phyloP scores from a whole-genome alignment of 352 stramenopile genomes.

The Blastocystis sp. region DNA sequence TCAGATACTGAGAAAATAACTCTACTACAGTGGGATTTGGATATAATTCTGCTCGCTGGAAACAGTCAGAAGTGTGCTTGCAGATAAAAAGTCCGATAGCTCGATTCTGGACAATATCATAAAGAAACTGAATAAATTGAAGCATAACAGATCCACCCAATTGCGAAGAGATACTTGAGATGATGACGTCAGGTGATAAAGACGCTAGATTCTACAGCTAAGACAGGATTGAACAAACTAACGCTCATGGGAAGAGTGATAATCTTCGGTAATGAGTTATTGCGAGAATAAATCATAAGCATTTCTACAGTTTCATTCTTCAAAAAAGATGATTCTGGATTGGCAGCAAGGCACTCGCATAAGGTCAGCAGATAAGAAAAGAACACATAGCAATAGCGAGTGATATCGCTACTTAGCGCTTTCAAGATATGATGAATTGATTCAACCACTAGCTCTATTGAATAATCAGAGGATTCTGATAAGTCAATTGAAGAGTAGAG shows the following conservation, averaged over 20 bases:
- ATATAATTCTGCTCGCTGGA: not conserved
- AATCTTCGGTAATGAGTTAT: not conserved
- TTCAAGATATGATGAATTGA: not conserved
- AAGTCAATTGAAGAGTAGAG: not conserved
- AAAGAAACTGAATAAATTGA: not conserved
- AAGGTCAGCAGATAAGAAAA: not conserved
- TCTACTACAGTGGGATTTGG: not conserved
- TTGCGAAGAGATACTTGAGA: not conserved
- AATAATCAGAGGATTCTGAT: not conserved
- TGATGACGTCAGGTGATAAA: not conserved
- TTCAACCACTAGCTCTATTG: not conserved
- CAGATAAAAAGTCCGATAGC: not conserved
- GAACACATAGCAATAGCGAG: not conserved
- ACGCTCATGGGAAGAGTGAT: not conserved
- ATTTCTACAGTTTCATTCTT: not conserved
- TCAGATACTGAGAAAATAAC: not conserved
- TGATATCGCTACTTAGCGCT: not conserved
- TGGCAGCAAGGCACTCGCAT: not conserved
- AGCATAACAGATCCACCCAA: not conserved
- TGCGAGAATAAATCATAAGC: not conserved
- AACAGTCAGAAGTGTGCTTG: not conserved
- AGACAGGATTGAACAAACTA: not conserved
- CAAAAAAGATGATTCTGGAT: not conserved
- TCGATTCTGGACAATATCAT: not conserved
- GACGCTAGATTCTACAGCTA: not conserved